Percentiles rank a stretch among this genome's conserved stretches.
These are phyloP conservation scores for Mortierella sp. DNA, from an alignment of 371 early-diverging fungal genomes.

Conservation along the genomic window DNA sequence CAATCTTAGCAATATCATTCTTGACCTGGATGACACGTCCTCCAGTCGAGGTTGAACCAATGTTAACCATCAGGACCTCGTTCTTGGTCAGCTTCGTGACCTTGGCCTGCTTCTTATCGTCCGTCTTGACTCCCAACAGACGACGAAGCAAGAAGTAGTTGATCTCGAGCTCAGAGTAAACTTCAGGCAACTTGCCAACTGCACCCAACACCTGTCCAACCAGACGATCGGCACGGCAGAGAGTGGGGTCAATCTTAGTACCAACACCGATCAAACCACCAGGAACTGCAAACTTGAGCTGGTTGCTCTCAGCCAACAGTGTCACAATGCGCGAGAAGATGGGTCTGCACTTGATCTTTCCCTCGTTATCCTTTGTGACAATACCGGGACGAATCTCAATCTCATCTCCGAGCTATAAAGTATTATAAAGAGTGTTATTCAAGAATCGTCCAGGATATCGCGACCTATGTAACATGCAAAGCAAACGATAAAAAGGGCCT, in stretches of 20 bases:
- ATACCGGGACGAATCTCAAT: conserved; percentile 99
- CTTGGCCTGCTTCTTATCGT: conserved; percentile 97
- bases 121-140: conserved; percentile 96
- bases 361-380: conserved; percentile 92
- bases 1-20: conserved; percentile 94
- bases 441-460: not conserved
- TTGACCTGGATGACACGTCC: conserved; percentile 95
- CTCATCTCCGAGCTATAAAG: conserved; percentile 88
- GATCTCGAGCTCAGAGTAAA: conserved; percentile 97
- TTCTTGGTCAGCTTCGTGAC: conserved; percentile 91
- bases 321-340: conserved; percentile 95
- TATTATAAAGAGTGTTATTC: not conserved
- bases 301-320: conserved; percentile 95
- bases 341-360: conserved; percentile 91
- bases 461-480: not conserved
- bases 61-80: conserved; percentile 98
- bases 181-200: conserved; percentile 95
- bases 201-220: conserved; percentile 99
- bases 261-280: conserved; percentile 99
- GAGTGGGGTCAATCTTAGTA: conserved; percentile 98
- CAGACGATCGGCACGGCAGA: conserved; percentile 99
- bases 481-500: too few species aligned
- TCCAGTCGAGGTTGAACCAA: conserved; percentile 98
- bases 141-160: conserved; percentile 98
- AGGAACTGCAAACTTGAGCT: conserved; percentile 98